These are phyloP conservation scores for Fusarium xyrophilum DNA, from an alignment of 2,329 filamentous ascomycete genomes.

Conservation along the genomic window DNA sequence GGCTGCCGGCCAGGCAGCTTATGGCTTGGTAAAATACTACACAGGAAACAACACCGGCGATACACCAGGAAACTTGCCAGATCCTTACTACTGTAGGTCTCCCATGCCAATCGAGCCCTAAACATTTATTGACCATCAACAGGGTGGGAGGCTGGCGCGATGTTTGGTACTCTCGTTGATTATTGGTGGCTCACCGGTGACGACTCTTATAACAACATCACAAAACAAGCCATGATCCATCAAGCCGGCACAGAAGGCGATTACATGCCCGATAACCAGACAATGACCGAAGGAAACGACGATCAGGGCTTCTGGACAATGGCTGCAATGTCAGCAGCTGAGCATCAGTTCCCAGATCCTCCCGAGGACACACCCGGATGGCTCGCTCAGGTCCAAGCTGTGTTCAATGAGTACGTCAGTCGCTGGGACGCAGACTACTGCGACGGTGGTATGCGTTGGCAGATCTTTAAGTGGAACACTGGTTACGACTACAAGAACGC, in stretches of 20 bases:
- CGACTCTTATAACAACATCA: conserved; percentile 66
- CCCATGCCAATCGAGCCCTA: conserved; percentile 42
- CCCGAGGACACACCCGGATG: conserved; percentile 68
- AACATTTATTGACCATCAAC: conserved; percentile 17
- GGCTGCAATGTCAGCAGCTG: conserved; percentile 78
- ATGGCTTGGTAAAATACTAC: conserved; percentile 57
- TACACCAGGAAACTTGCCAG: conserved; percentile 63
- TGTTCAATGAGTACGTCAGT: conserved; percentile 77
- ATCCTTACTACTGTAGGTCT: conserved; percentile 68
- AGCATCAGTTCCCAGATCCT: conserved; percentile 76
- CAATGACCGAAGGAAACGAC: conserved; percentile 69
- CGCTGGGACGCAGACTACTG: conserved; percentile 74
- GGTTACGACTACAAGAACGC: conserved; percentile 74
- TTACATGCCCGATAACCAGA: conserved; percentile 73
- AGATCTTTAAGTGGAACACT: conserved; percentile 79
- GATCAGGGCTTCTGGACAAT: conserved; percentile 88
- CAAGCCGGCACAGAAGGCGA: conserved; percentile 66
- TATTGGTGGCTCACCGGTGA: conserved; percentile 77
- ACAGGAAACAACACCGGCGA: conserved; percentile 67
- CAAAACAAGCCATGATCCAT: conserved; percentile 64
- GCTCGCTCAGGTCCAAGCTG: conserved; percentile 78
- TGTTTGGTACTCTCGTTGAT: conserved; percentile 75
- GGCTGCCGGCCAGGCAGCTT: conserved; percentile 56
- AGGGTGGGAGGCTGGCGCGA: conserved; percentile 75
- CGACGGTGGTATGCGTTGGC: conserved; percentile 81